Evolutionary conservation across 2,329 filamentous ascomycete genomes (phyloP).

Genomic region (Zalaria sp.): DNA sequence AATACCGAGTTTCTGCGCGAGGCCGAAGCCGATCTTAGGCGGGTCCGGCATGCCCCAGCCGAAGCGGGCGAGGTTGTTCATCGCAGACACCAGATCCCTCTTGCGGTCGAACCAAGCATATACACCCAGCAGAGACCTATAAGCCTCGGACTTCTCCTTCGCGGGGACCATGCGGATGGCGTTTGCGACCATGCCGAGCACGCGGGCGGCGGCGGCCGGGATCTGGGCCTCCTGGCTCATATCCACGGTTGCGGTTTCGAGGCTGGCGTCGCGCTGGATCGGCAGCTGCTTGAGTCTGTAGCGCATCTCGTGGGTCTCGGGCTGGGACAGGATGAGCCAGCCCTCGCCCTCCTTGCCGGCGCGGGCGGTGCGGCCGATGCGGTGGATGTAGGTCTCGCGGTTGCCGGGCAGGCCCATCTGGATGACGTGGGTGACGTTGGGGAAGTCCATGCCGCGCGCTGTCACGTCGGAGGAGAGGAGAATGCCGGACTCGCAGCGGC

Average conservation of each 20-base stretch:
- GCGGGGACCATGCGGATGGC: constrained; percentile 30
- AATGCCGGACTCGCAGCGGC: constrained; percentile 41
- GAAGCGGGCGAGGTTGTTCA: constrained; percentile 39
- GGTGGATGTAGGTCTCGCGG: constrained; percentile 36
- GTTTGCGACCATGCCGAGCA: constrained; percentile 27
- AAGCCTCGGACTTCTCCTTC: constrained; percentile 33
- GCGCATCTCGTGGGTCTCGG: constrained; percentile 37
- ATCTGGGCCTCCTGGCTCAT: constrained; percentile 25
- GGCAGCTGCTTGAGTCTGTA: constrained; percentile 44
- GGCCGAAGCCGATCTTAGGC: constrained; percentile 23
- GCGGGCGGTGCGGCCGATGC: constrained; percentile 41
- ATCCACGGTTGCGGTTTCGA: constrained; percentile 37
- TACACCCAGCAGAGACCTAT: constrained; percentile 44
- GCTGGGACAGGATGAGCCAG: constrained; percentile 48
- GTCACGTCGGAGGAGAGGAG: constrained; percentile 37
- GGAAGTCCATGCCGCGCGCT: constrained; percentile 39
- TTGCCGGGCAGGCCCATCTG: constrained; percentile 33
- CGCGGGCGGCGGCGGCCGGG: constrained; percentile 25
- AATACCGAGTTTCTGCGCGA: constrained; percentile 17
- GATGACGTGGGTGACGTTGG: constrained; percentile 37
- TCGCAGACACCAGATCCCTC: constrained; percentile 28
- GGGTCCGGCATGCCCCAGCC: constrained; percentile 40
- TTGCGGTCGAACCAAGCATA: constrained; percentile 24
- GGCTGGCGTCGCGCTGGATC: constrained; percentile 38
- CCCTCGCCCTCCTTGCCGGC: constrained; percentile 60